Evolutionary conservation across 495 filamentous ascomycete genomes (phyloP).

Genomic region (Hypoxylon fuscum): DNA sequence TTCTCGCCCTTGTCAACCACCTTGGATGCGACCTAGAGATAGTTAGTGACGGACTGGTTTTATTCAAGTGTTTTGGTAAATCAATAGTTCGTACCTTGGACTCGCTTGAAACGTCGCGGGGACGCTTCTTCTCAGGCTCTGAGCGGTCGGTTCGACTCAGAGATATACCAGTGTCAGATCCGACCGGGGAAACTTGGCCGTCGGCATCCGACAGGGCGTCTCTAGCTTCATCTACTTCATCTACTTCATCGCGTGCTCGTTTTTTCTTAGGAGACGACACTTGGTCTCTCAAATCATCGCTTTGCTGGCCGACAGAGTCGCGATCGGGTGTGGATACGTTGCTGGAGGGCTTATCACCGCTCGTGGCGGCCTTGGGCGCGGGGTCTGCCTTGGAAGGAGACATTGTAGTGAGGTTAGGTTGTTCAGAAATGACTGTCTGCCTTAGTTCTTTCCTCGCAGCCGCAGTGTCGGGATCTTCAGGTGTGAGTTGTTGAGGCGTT

Average conservation of each 20-base stretch:
- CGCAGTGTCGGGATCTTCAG: slow-evolving; percentile 63
- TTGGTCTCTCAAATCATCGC: slow-evolving; percentile 53
- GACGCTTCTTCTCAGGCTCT: slow-evolving; percentile 66
- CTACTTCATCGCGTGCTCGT: slow-evolving; percentile 62
- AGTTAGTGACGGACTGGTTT: slow-evolving; percentile 1
- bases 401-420: slow-evolving; percentile 37
- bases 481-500: slow-evolving; percentile 33
- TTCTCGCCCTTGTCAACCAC: slow-evolving; percentile 18
- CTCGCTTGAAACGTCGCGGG: slow-evolving; percentile 52
- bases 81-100: slow-evolving; percentile 15
- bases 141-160: slow-evolving; percentile 53
- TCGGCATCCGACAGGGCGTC: slow-evolving; percentile 42
- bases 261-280: slow-evolving; percentile 67
- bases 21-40: slow-evolving; percentile 10
- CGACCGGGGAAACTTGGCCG: slow-evolving; percentile 51
- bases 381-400: slow-evolving; percentile 30
- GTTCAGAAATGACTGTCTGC: slow-evolving; percentile 63
- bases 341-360: slow-evolving; percentile 33
- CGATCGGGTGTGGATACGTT: slow-evolving; percentile 45
- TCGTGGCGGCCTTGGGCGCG: slow-evolving; percentile 22
- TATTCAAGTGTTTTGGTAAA: too few relatives aligned
- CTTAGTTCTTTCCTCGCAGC: slow-evolving; percentile 64
- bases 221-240: slow-evolving; percentile 53
- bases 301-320: slow-evolving; percentile 40
- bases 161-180: slow-evolving; percentile 35